Evolutionary conservation across 805 yeast genomes (phyloP).

Genomic region (Yamadazyma tumulicola): DNA sequence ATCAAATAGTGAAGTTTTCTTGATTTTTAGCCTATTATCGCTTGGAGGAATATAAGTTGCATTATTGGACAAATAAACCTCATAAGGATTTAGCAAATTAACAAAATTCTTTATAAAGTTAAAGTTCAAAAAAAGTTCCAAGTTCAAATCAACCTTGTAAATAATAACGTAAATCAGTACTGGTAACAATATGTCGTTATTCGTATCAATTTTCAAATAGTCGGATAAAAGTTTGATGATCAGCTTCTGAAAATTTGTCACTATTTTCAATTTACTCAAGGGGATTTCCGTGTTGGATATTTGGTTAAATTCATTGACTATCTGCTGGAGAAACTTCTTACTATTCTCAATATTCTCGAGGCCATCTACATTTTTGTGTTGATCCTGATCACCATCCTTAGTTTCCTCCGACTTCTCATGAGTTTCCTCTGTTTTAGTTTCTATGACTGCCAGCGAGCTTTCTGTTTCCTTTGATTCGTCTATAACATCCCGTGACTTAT

Average conservation of each 20-base stretch:
- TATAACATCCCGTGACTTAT: too few species aligned
- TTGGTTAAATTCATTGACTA: slow-evolving; percentile 16
- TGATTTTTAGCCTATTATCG: slow-evolving; percentile 13
- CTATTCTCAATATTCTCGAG: neutral
- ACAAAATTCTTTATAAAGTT: slow-evolving; percentile 34
- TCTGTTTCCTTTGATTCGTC: neutral
- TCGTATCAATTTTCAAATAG: slow-evolving; percentile 24
- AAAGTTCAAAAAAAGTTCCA: slow-evolving; percentile 34
- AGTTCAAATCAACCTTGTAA: slow-evolving; percentile 16
- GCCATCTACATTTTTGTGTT: too few species aligned
- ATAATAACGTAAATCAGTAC: slow-evolving; percentile 34
- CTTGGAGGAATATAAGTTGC: slow-evolving; percentile 7
- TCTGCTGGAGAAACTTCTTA: slow-evolving; percentile 4
- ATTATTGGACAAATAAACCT: slow-evolving; percentile 16
- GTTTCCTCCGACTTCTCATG: slow-evolving; percentile 1
- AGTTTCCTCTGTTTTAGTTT: too few species aligned
- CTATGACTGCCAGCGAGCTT: too few species aligned
- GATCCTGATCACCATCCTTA: too few species aligned
- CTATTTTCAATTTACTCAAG: slow-evolving; percentile 24
- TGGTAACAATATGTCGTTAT: slow-evolving; percentile 40
- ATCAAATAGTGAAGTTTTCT: slow-evolving; percentile 23
- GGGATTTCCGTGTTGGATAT: slow-evolving; percentile 28
- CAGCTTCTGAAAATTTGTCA: slow-evolving; percentile 31
- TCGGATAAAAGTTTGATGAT: slow-evolving; percentile 17
- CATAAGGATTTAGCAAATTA: slow-evolving; percentile 30